Conservation (phyloP, 192 early-diverging fungal species). For the Globomyces pollinis-pini region DNA sequence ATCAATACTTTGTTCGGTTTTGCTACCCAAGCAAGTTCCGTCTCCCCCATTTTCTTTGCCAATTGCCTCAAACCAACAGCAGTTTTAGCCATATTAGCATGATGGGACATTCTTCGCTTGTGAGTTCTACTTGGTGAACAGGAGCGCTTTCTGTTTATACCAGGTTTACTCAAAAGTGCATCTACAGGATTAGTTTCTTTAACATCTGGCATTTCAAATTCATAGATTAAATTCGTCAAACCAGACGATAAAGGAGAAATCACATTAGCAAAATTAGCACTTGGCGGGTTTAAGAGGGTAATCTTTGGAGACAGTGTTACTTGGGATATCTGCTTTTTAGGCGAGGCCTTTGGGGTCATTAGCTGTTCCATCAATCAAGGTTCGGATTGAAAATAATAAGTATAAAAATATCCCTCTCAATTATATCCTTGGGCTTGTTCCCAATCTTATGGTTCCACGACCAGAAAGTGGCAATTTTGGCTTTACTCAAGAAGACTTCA, state of each 20-base stretch:
- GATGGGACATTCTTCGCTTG: constrained; percentile 21
- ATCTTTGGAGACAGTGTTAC: neutral
- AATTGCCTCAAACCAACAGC: constrained; percentile 42
- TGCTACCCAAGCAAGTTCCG: constrained; percentile 32
- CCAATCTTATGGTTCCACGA: no score
- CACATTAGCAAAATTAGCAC: neutral
- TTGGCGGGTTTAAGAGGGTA: neutral
- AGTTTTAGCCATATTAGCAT: constrained; percentile 36
- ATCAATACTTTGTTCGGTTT: constrained; percentile 35
- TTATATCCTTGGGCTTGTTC: no score
- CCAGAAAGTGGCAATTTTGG: no score
- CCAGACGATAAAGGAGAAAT: neutral
- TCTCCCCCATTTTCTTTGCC: constrained; percentile 40
- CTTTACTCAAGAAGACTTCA: no score
- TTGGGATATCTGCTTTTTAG: no score
- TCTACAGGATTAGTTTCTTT: neutral
- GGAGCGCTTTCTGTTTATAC: neutral
- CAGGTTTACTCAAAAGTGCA: neutral
- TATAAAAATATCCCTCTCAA: no score
- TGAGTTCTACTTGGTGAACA: constrained; percentile 3
- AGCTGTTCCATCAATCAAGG: no score
- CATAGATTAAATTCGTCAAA: neutral
- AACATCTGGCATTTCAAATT: constrained; percentile 3
- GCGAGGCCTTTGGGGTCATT: no score
- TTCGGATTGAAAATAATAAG: no score